Base-by-base conservation (phyloP, 2,329 filamentous ascomycete genomes). In the Venturia pyrina region DNA sequence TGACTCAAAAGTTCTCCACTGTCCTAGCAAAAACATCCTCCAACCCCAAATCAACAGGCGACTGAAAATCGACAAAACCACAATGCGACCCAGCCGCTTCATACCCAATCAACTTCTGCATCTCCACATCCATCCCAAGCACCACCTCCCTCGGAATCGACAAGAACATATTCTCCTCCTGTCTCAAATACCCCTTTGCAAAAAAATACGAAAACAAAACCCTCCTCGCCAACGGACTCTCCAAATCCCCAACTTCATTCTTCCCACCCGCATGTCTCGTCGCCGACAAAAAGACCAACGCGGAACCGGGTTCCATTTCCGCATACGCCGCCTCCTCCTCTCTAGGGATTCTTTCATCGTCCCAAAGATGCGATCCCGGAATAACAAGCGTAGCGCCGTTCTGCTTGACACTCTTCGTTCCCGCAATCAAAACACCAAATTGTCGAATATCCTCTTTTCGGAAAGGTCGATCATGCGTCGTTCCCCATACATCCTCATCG, bases 161-260 rank as follows among this genome's bases (percentile, higher is more conserved):
- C 3, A 76, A 63, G 46, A 75, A 74, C 65, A 76, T 74, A 64
- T 76, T 76, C 64, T 76, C 74, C 65, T 76, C 73, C 8, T 72
- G 70, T 13, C 74, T 70, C 8, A 74, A 61, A 46, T 67, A 70
- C 0, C 74, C 74, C 4, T 70, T 69, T 10, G 71, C 64, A 50
- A 76, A 75, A 67, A 76, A 75, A n/a, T 59, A 59, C 15, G 53
- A 59, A 37, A 59, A 59, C 53, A 59, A 6, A n/a, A 59, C 53
- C 32, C 53, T 59, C 53, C 53, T 59, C 32, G 53, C 53, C 28
- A 59, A 37, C 53, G 53, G 53, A 59, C 32, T 19, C 28, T 19
- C 13, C 28, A 10, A 24, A 59, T 59, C 32, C 17, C 19, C 7
- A 50, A 64, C 32, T 44, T 53, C 13, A 53, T 64, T 64, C 46